Evolutionary conservation across 805 yeast genomes (phyloP).

Genomic region (Zygosaccharomyces bailii): DNA sequence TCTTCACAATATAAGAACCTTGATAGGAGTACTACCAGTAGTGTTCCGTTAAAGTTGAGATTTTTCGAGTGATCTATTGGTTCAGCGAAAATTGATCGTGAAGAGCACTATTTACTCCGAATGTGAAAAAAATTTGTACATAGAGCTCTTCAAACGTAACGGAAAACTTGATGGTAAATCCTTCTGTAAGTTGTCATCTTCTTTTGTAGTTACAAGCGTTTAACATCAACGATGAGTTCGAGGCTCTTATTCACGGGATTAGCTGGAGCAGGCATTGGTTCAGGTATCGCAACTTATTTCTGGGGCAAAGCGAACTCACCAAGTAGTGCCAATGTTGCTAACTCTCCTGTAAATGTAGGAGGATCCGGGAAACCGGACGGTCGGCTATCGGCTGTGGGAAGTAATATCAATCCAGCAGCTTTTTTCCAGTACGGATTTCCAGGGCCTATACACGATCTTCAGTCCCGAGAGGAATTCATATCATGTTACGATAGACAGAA

Average conservation of each 20-base stretch:
- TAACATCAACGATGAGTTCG: neutral
- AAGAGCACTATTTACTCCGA: neutral
- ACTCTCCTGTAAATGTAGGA: constrained; percentile 13
- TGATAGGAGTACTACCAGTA: neutral
- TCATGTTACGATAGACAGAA: constrained; percentile 82
- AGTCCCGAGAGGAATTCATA: constrained; percentile 69
- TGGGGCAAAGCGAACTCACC: constrained; percentile 29
- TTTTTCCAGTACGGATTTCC: constrained; percentile 93
- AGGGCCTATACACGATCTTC: constrained; percentile 87
- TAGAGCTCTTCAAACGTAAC: neutral
- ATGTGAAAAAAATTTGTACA: constrained; percentile 6
- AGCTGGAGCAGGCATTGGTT: constrained; percentile 32
- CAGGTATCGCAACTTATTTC: constrained; percentile 36
- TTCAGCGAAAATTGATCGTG: neutral
- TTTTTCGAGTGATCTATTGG: constrained; percentile 6
- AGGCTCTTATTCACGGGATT: constrained; percentile 20
- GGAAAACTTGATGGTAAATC: neutral
- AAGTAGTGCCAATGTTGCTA: constrained; percentile 10
- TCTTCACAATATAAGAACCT: constrained; percentile 4
- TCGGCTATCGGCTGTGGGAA: constrained; percentile 30
- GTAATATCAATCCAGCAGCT: constrained; percentile 63
- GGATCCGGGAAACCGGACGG: constrained; percentile 13
- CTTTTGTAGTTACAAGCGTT: no score
- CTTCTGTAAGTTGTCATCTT: neutral
- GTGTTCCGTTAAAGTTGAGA: constrained; percentile 6